These are phyloP conservation scores for Podaxis pistillaris DNA, from an alignment of 768 basidiomycete genomes.

Conservation along the genomic window DNA sequence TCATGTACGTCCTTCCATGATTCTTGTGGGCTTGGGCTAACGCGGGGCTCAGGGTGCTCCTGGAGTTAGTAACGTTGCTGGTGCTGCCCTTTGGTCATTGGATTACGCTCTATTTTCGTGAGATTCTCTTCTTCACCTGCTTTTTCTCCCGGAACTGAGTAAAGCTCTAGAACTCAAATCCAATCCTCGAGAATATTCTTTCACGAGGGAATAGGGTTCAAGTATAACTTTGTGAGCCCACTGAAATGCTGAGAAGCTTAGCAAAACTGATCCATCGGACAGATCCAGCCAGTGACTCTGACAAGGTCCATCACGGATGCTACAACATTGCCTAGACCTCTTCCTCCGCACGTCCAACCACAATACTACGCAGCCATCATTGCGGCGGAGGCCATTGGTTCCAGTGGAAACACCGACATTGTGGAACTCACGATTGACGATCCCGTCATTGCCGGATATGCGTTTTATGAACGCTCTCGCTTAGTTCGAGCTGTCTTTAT, in stretches of 20 bases:
- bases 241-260: neutral
- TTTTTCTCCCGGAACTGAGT: neutral
- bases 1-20: slow-evolving; percentile 29
- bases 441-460: slow-evolving; percentile 55
- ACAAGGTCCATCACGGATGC: slow-evolving; percentile 59
- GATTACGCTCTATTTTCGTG: slow-evolving; percentile 64
- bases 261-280: neutral
- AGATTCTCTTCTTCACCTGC: slow-evolving; percentile 14
- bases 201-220: slow-evolving; percentile 69
- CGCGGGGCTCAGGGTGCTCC: slow-evolving; percentile 35
- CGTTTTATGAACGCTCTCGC: slow-evolving; percentile 46
- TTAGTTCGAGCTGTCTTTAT: slow-evolving; percentile 55
- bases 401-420: slow-evolving; percentile 36
- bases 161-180: slow-evolving; percentile 36
- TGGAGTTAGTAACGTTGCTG: slow-evolving; percentile 68
- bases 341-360: slow-evolving; percentile 61
- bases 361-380: slow-evolving; percentile 66
- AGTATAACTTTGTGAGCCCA: slow-evolving; percentile 57
- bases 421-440: slow-evolving; percentile 50
- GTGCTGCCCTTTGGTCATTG: slow-evolving; percentile 65
- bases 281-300: slow-evolving; percentile 66
- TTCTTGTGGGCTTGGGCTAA: neutral
- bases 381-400: slow-evolving; percentile 55
- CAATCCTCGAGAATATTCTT: slow-evolving; percentile 57
- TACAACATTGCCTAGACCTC: slow-evolving; percentile 43